Percentiles rank a stretch among this genome's conserved stretches.
Evolutionary conservation across 331 rosid species (phyloP).

Genomic region (Telfairia occidentalis): DNA sequence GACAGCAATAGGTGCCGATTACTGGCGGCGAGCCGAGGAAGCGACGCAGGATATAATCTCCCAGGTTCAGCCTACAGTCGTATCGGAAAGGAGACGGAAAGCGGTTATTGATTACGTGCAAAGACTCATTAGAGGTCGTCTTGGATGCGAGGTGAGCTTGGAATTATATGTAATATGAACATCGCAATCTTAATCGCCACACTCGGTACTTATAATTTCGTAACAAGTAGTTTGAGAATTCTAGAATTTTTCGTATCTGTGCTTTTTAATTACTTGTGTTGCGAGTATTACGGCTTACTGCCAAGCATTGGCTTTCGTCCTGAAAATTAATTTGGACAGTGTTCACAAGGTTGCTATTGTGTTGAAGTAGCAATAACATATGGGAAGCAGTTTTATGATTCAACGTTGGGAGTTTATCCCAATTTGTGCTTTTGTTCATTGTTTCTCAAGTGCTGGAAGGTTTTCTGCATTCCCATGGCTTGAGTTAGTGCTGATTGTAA

Average conservation of each 20-base stretch:
- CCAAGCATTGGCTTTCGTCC: neutral
- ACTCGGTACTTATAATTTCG: neutral
- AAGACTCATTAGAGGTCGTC: slow-evolving; percentile 21
- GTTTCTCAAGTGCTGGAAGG: neutral
- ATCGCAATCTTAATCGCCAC: slow-evolving; percentile 1
- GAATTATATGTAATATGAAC: neutral
- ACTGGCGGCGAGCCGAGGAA: slow-evolving; percentile 36
- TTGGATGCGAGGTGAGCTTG: slow-evolving; percentile 32
- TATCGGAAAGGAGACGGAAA: slow-evolving; percentile 35
- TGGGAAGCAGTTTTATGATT: neutral
- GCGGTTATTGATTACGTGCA: slow-evolving; percentile 41
- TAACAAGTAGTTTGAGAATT: neutral
- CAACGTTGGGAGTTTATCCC: neutral
- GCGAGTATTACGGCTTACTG: neutral
- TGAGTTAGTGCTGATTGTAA: neutral
- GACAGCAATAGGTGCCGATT: slow-evolving; percentile 17
- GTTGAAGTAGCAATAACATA: neutral
- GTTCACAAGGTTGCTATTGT: neutral
- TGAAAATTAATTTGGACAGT: neutral
- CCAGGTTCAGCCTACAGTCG: slow-evolving; percentile 38
- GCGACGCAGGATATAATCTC: slow-evolving; percentile 39
- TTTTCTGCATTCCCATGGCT: neutral
- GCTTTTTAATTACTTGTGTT: slow-evolving; percentile 1
- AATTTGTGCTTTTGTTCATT: neutral
- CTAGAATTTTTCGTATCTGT: neutral